Conservation (phyloP, 2,329 filamentous ascomycete genomes). For the Phialophora expanda region DNA sequence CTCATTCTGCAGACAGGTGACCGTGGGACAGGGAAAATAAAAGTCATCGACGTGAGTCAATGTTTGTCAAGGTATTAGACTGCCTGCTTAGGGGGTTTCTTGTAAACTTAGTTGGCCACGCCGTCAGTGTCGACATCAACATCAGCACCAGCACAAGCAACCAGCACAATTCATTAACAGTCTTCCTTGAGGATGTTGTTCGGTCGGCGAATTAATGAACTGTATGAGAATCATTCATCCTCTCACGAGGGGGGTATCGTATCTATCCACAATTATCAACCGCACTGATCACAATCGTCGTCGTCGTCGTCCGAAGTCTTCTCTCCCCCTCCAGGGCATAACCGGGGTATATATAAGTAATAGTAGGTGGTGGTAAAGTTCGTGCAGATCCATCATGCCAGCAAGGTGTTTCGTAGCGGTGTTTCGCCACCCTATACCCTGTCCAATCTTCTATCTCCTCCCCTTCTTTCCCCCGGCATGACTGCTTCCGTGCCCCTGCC, state of each 20-base stretch:
- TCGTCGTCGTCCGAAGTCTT: neutral
- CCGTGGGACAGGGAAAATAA: no score
- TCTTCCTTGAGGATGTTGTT: neutral
- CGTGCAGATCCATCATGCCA: neutral
- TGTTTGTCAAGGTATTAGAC: no score
- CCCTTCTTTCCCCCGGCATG: slow-evolving; percentile 20
- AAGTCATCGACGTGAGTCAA: no score
- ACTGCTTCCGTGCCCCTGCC: neutral
- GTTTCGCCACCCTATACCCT: no score
- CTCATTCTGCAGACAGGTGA: no score
- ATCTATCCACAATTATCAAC: neutral
- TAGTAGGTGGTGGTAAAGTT: neutral
- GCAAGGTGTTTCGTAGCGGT: neutral
- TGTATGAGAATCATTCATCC: neutral
- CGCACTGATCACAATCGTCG: neutral
- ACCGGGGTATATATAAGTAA: neutral
- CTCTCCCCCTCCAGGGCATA: neutral
- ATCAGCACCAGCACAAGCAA: neutral
- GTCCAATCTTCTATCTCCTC: slow-evolving; percentile 14
- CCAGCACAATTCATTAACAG: neutral
- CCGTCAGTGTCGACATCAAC: neutral
- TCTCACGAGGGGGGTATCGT: neutral
- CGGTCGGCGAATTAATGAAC: neutral
- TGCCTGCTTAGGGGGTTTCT: no score
- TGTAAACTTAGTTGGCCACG: no score